Percentiles rank a stretch among this genome's conserved stretches.
Conservation (phyloP, 805 yeast species). For the Blastobotrys chiropterorum region DNA sequence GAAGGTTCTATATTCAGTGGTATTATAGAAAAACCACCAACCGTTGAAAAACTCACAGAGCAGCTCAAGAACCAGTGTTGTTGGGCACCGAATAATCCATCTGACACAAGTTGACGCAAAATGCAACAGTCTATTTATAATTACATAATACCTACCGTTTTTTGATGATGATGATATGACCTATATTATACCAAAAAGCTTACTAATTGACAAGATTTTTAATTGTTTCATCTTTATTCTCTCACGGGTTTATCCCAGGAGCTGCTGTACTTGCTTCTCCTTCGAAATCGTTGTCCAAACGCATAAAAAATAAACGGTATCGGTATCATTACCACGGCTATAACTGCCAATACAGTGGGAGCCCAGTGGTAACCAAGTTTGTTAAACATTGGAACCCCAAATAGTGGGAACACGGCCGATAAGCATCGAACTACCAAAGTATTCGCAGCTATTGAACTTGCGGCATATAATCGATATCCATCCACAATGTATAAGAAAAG, state of each 20-base stretch:
- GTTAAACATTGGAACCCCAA: constrained; percentile 76
- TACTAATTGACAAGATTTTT: neutral
- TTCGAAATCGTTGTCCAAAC: neutral
- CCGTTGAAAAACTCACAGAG: constrained; percentile 30
- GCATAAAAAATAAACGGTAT: neutral
- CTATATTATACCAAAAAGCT: neutral
- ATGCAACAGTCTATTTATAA: neutral
- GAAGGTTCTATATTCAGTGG: constrained; percentile 46
- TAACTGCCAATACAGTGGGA: constrained; percentile 45
- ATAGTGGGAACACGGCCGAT: constrained; percentile 79
- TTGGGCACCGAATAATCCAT: constrained; percentile 21
- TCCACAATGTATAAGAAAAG: constrained; percentile 33
- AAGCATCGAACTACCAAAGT: constrained; percentile 71
- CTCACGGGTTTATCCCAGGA: neutral
- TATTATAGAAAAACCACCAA: constrained; percentile 68
- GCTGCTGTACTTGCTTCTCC: neutral
- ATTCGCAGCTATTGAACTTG: constrained; percentile 87
- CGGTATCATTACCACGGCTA: constrained; percentile 35
- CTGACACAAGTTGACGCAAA: neutral
- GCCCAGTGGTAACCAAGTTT: constrained; percentile 77
- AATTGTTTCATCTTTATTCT: no score
- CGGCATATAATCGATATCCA: constrained; percentile 48
- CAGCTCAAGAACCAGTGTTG: constrained; percentile 28
- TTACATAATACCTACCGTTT: neutral
- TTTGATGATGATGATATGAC: neutral